phyloP scores from a whole-genome alignment of 225 moss, liverwort and hornwort species.

The Straminergon stramineum region DNA sequence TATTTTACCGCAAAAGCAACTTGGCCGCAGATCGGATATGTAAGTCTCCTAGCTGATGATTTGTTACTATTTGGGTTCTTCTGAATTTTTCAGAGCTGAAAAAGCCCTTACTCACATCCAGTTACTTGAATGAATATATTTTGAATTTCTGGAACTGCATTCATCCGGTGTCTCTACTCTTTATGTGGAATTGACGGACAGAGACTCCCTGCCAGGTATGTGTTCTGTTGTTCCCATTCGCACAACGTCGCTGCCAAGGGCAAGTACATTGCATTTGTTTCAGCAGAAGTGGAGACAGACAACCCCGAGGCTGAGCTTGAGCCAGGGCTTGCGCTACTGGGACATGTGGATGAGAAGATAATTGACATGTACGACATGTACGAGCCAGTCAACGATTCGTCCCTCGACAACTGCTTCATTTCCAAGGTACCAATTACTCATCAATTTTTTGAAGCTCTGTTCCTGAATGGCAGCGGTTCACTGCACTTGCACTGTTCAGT shows the following conservation, averaged over 20 bases:
- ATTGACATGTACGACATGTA: slow-evolving; percentile 82
- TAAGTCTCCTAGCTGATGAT: slow-evolving; percentile 10
- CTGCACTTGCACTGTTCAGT: neutral
- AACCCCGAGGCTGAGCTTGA: slow-evolving; percentile 73
- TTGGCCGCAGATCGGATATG: slow-evolving; percentile 84
- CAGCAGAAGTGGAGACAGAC: slow-evolving; percentile 83
- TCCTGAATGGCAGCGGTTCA: neutral
- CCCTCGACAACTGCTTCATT: slow-evolving; percentile 80
- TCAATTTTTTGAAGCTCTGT: neutral
- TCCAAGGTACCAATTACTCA: slow-evolving; percentile 42
- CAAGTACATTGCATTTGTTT: slow-evolving; percentile 93
- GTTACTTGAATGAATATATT: neutral
- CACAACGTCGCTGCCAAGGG: slow-evolving; percentile 89
- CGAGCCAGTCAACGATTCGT: slow-evolving; percentile 81
- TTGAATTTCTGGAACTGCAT: neutral
- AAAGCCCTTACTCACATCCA: neutral
- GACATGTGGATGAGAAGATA: slow-evolving; percentile 75
- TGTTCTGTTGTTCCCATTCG: slow-evolving; percentile 90
- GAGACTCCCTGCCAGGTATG: slow-evolving; percentile 44
- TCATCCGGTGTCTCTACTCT: neutral
- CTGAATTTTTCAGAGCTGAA: neutral
- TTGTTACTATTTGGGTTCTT: neutral
- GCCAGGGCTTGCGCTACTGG: slow-evolving; percentile 69
- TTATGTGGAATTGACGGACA: neutral
- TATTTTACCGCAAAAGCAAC: slow-evolving; percentile 88